A percentile compares a stretch with the other conserved stretches of the same genome.
Conservation (phyloP, 176 grass and related monocot genomes). For the Oryza nivara region DNA sequence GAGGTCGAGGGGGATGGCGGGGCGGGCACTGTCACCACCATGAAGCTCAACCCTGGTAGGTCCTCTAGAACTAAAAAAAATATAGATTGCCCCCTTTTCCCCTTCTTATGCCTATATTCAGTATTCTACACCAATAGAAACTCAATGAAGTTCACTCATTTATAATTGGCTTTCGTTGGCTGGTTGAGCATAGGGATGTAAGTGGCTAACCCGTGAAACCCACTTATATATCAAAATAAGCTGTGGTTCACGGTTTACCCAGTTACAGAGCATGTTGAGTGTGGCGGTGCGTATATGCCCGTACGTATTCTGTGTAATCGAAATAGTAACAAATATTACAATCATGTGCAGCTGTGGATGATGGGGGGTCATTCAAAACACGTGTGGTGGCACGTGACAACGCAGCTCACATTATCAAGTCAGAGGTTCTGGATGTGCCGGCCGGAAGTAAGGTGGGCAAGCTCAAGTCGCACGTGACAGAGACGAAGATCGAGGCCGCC, state of each 20-base stretch:
- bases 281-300: too few relatives aligned
- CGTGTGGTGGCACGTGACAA: neutral
- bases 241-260: too few relatives aligned
- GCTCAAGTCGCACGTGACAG: neutral
- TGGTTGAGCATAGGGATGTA: too few relatives aligned
- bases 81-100: too few relatives aligned
- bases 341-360: neutral
- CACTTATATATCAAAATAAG: too few relatives aligned
- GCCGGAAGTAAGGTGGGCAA: neutral
- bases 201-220: too few relatives aligned
- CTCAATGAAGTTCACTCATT: too few relatives aligned
- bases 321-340: neutral
- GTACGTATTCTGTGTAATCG: too few relatives aligned
- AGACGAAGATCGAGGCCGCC: neutral
- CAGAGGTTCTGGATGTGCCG: neutral
- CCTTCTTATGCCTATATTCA: neutral
- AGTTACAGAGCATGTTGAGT: too few relatives aligned
- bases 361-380: neutral
- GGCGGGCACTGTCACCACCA: constrained; percentile 19
- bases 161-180: too few relatives aligned
- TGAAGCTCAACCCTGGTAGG: constrained; percentile 34
- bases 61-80: too few relatives aligned
- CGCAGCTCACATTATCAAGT: neutral
- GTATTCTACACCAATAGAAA: neutral
- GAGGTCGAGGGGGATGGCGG: constrained; percentile 41